phyloP scores from a whole-genome alignment of 2,329 filamentous ascomycete species.

The Colletotrichum phormii region DNA sequence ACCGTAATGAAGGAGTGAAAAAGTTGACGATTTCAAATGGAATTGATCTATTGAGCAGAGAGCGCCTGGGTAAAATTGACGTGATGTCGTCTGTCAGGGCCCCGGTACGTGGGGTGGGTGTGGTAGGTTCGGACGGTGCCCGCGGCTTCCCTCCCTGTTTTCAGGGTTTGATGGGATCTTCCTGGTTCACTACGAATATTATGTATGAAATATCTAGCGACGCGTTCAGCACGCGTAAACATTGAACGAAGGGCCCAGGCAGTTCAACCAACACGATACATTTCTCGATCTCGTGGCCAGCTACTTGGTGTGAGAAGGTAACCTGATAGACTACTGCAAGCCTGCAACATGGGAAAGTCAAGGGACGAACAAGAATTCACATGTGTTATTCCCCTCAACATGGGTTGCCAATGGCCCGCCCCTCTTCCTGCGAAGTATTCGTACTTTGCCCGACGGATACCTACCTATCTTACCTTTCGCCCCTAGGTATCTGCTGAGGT shows the following conservation, averaged over 20 bases:
- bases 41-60: neutral
- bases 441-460: neutral
- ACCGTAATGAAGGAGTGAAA: neutral
- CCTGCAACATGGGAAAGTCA: neutral
- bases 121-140: neutral
- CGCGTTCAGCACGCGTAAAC: neutral
- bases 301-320: neutral
- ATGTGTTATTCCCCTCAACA: neutral
- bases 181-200: neutral
- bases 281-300: neutral
- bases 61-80: neutral
- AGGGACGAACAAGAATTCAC: neutral
- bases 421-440: neutral
- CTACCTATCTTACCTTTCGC: neutral
- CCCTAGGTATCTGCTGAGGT: neutral
- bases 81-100: neutral
- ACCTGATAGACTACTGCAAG: neutral
- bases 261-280: neutral
- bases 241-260: neutral
- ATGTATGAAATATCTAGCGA: neutral
- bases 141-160: neutral
- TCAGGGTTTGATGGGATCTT: neutral
- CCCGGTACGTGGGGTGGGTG: neutral
- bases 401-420: neutral
- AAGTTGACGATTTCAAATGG: neutral